Evolutionary conservation across 2,329 filamentous ascomycete species (phyloP).

Genomic region (Curvularia eragrostidis): DNA sequence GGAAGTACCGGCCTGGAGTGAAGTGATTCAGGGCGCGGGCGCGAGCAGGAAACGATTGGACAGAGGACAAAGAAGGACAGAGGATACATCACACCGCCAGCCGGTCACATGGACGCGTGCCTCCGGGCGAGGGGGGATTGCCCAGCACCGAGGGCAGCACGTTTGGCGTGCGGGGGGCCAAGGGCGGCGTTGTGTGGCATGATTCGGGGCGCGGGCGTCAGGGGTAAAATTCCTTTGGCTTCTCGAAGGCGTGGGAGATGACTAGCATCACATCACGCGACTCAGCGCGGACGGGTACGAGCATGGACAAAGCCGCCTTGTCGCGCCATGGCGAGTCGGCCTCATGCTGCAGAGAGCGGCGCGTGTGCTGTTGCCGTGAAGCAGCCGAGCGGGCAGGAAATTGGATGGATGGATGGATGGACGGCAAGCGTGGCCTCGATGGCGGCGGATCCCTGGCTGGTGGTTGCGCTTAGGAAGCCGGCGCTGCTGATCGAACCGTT

Average conservation of each 20-base stretch:
- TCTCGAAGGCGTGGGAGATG: constrained; percentile 37
- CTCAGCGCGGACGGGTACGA: constrained; percentile 13
- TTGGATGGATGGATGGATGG: constrained; percentile 8
- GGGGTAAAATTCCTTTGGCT: constrained; percentile 33
- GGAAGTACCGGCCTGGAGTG: not conserved
- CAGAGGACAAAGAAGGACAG: constrained; percentile 10
- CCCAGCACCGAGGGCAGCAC: constrained; percentile 12
- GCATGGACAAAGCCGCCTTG: not conserved
- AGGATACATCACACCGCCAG: constrained; percentile 41
- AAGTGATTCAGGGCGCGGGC: constrained; percentile 2
- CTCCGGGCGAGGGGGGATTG: constrained; percentile 15
- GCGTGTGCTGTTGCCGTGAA: constrained; percentile 11
- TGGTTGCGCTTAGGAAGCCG: constrained; percentile 26
- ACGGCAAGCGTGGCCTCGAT: constrained; percentile 1
- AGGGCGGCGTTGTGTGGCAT: constrained; percentile 20
- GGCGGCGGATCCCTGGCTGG: constrained; percentile 25
- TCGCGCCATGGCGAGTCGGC: constrained; percentile 12
- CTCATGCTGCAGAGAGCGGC: not conserved
- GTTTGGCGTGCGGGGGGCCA: constrained; percentile 26
- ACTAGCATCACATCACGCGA: constrained; percentile 40
- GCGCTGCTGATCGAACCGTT: constrained; percentile 35
- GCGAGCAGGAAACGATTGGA: constrained; percentile 28
- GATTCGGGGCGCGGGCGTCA: constrained; percentile 35
- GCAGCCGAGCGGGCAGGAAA: constrained; percentile 16
- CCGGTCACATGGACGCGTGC: constrained; percentile 40